phyloP scores from a whole-genome alignment of 768 basidiomycete genomes.

The Obba rivulosa region DNA sequence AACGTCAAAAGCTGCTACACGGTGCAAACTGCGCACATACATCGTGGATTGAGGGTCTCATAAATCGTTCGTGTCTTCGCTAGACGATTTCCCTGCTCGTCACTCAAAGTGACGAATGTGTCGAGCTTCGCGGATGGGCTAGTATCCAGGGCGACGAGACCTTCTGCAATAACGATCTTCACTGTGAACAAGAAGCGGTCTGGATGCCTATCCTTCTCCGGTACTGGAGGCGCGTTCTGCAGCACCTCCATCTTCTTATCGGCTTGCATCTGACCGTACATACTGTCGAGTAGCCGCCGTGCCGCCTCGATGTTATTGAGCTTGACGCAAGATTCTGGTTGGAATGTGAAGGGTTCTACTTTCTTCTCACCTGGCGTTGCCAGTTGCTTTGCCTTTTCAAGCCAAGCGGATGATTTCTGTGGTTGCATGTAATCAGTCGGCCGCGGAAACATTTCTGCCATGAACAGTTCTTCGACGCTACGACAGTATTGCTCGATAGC shows the following conservation, averaged over 20 bases:
- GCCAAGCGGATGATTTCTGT: conserved; percentile 83
- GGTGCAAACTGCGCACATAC: conserved; percentile 38
- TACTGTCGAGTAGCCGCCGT: conserved; percentile 83
- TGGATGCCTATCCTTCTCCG: conserved; percentile 59
- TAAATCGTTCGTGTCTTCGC: conserved; percentile 97
- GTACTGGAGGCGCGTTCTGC: conserved; percentile 58
- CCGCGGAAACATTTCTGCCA: conserved; percentile 92
- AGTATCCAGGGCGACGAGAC: conserved; percentile 70
- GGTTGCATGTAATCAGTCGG: conserved; percentile 74
- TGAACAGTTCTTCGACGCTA: conserved; percentile 82
- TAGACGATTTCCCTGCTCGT: conserved; percentile 82
- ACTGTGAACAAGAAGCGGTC: conserved; percentile 81
- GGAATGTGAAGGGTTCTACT: conserved; percentile 93
- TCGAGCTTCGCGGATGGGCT: conserved; percentile 79
- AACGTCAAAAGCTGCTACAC: neutral
- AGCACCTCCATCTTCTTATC: conserved; percentile 76
- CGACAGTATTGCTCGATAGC: conserved; percentile 90
- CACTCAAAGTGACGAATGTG: conserved; percentile 91
- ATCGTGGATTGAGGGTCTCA: conserved; percentile 85
- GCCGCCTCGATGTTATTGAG: conserved; percentile 96
- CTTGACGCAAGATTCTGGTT: conserved; percentile 91
- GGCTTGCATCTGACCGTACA: conserved; percentile 88
- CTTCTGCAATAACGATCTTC: conserved; percentile 90
- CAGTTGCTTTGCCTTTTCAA: conserved; percentile 80
- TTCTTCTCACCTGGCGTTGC: conserved; percentile 81